These are phyloP conservation scores for Ophiorrhiza pumila DNA, from an alignment of 257 asterid species.

Conservation along the genomic window DNA sequence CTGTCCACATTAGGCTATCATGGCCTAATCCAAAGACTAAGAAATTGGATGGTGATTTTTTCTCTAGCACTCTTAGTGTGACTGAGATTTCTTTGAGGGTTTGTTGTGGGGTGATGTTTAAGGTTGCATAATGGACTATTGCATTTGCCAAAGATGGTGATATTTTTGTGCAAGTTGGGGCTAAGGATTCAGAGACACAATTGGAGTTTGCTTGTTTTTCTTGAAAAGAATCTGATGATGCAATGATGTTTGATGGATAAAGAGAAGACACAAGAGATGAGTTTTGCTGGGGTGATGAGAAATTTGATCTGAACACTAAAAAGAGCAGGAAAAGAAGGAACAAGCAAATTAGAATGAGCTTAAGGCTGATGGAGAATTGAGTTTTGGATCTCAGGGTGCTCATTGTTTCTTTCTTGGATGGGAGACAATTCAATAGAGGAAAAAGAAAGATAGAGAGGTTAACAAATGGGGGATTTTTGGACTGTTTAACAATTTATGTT, in stretches of 20 bases:
- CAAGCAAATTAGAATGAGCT: constrained; percentile 39
- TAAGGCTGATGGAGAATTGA: constrained; percentile 39
- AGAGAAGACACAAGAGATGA: constrained; percentile 6
- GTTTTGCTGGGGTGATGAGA: constrained; percentile 23
- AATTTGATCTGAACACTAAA: constrained; percentile 43
- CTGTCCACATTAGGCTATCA: constrained; percentile 90
- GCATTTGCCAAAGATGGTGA: constrained; percentile 64
- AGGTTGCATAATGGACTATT: constrained; percentile 70
- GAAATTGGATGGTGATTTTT: constrained; percentile 77
- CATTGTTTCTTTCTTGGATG: background rate
- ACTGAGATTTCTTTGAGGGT: constrained; percentile 66
- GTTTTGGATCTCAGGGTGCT: constrained; percentile 18
- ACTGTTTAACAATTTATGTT: background rate
- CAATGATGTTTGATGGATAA: constrained; percentile 9
- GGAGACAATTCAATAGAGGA: background rate
- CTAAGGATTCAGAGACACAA: constrained; percentile 1
- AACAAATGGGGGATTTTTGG: background rate
- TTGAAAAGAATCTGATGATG: background rate
- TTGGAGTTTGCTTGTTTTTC: constrained; percentile 7
- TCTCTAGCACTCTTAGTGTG: constrained; percentile 56
- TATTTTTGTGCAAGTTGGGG: constrained; percentile 57
- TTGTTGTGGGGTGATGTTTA: constrained; percentile 88
- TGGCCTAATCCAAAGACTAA: constrained; percentile 79
- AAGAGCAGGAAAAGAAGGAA: constrained; percentile 49
- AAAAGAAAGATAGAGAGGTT: background rate